Evolutionary conservation across 208 protist species (phyloP).

Genomic region (Leishmania guyanensis): DNA sequence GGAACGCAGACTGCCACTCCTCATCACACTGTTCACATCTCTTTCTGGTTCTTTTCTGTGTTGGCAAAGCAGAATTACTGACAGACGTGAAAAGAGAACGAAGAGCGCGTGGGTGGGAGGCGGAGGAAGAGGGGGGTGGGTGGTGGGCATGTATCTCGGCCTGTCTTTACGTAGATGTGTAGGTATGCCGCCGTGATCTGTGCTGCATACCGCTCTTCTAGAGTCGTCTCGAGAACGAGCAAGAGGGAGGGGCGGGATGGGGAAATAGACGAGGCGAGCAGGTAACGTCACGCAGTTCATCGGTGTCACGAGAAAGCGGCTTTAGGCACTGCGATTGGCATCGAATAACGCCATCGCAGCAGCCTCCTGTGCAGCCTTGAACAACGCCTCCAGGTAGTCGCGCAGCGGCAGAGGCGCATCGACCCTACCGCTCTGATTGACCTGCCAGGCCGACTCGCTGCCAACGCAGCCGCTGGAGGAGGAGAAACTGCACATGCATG

Average conservation of each 20-base stretch:
- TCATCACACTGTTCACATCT: no score
- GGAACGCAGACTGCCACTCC: background rate
- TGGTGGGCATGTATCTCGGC: background rate
- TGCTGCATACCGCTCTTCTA: background rate
- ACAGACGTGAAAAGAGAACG: background rate
- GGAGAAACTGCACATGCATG: conserved; percentile 20
- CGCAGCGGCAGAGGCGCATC: no score
- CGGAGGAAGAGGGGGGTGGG: background rate
- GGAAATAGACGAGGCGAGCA: background rate
- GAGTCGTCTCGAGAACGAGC: background rate
- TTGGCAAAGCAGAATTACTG: background rate
- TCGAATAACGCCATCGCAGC: background rate
- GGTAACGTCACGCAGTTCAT: background rate
- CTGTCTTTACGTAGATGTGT: background rate
- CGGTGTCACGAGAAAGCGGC: background rate
- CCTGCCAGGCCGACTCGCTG: background rate
- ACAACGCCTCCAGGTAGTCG: background rate
- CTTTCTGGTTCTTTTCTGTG: background rate
- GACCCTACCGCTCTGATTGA: background rate
- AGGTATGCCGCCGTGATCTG: background rate
- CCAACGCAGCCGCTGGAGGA: background rate
- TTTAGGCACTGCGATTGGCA: background rate
- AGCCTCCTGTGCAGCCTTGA: conserved; percentile 9
- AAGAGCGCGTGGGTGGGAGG: background rate
- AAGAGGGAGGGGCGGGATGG: background rate